Conservation (phyloP, 2,329 filamentous ascomycete species). For the Dothistroma septosporum region DNA sequence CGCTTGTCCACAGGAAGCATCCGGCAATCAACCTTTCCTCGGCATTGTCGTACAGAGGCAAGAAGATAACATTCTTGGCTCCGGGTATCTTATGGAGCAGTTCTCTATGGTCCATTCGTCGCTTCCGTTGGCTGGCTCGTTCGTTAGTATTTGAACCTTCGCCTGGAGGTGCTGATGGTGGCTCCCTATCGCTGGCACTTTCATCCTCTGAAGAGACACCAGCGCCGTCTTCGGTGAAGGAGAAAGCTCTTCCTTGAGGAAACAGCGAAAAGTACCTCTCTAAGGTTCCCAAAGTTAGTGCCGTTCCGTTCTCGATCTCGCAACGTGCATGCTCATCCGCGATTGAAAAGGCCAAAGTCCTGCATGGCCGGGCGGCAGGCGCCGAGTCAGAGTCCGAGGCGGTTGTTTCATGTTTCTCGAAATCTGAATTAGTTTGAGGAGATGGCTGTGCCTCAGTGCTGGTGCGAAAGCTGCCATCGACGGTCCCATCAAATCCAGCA, state of each 20-base stretch:
- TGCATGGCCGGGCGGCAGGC: slow-evolving; percentile 21
- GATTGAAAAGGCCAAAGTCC: slow-evolving; percentile 25
- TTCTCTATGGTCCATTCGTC: slow-evolving; percentile 35
- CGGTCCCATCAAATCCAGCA: not conserved
- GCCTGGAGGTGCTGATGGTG: slow-evolving; percentile 41
- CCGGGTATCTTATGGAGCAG: slow-evolving; percentile 38
- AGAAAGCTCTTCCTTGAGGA: slow-evolving; percentile 28
- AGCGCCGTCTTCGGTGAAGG: slow-evolving; percentile 27
- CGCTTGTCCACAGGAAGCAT: slow-evolving; percentile 46
- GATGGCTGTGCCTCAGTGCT: slow-evolving; percentile 7
- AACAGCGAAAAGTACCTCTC: slow-evolving; percentile 29
- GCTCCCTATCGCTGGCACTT: slow-evolving; percentile 24
- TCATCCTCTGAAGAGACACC: slow-evolving; percentile 29
- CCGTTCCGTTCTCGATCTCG: slow-evolving; percentile 24
- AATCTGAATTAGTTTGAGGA: slow-evolving; percentile 15
- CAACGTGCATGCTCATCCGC: slow-evolving; percentile 22
- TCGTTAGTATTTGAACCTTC: slow-evolving; percentile 38
- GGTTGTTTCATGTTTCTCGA: slow-evolving; percentile 17
- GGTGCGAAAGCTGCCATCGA: not conserved
- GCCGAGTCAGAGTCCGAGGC: slow-evolving; percentile 24
- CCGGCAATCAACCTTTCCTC: slow-evolving; percentile 42
- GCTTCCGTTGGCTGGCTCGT: slow-evolving; percentile 34
- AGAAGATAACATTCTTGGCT: slow-evolving; percentile 44
- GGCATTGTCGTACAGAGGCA: slow-evolving; percentile 51
- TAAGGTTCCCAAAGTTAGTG: slow-evolving; percentile 24